Base-by-base conservation (phyloP, 148 eudicot species). In the Bassia scoparia region DNA sequence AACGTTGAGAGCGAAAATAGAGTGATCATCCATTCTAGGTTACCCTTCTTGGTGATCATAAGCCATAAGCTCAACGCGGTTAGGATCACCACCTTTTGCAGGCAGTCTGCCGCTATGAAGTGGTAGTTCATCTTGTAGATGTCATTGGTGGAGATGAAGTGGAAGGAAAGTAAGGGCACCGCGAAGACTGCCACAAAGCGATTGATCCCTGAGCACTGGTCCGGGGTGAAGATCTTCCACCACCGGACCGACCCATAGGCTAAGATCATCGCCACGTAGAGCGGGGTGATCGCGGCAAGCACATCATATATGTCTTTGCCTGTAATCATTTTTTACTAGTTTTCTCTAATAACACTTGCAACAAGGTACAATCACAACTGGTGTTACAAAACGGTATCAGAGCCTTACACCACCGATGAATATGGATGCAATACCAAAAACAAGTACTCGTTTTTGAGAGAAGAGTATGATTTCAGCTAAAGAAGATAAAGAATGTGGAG, bases 161-260 rank as follows among this genome's bases (percentile, higher is more conserved):
- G 97, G 84, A 95, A 95, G 16, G 96, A 91, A 0, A 95, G 96
- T 3, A 95, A 77, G 0, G 99, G 99, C 7, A 95, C 97, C 0
- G 97, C 99, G 41, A 95, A 95, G 13, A 92, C 94, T 0, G 97
- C 99, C 0, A 95, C 99, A 23, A 95, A 95, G 0, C 97, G 94
- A 82, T 95, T 95, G 72, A 95, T 95, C 14, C 99, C 99, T 1
- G 99, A 89, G 83, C 99, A 95, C 53, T 95, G 99, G 55, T 92
- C 97, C 0, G 99, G 97, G 4, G 99, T 91, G 84, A 95, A 95
- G 85, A 92, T 95, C 78, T 87, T 89, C 99, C 99, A 95, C 99
- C 99, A 95, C 35, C 86, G 64, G 30, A 95, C 99, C 0, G 99
- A 95, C 0, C 97, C 99, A 64, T 95, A 95, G 54, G 99, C 99